phyloP scores from a whole-genome alignment of 345 rosid genomes.

The rapeseed (Brassica napus) region DNA sequence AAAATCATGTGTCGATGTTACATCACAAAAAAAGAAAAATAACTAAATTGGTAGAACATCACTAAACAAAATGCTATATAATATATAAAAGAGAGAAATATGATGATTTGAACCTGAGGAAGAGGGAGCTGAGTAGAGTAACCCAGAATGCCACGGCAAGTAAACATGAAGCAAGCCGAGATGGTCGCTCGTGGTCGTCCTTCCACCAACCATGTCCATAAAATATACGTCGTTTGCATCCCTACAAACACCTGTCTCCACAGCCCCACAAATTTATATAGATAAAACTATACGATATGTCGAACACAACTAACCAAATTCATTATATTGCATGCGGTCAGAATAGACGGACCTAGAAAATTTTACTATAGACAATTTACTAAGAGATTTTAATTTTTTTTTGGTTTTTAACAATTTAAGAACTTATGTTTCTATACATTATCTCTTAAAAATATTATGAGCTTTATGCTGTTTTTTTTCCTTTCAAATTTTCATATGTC shows the following conservation, averaged over 20 bases:
- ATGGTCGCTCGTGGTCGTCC: slow-evolving; percentile 83
- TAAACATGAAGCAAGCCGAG: slow-evolving; percentile 86
- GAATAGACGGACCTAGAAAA: neutral
- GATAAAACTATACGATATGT: slow-evolving; percentile 1
- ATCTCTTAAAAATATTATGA: too few relatives aligned
- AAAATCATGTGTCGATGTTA: neutral
- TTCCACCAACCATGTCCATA: slow-evolving; percentile 83
- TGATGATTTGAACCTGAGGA: slow-evolving; percentile 55
- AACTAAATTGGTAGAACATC: neutral
- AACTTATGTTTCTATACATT: neutral
- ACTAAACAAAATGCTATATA: neutral
- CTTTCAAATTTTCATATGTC: too few relatives aligned
- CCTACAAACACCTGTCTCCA: slow-evolving; percentile 71
- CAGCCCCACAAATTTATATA: neutral
- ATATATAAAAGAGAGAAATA: neutral
- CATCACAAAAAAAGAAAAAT: slow-evolving; percentile 9
- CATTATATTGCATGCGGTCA: slow-evolving; percentile 19
- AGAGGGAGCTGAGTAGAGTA: slow-evolving; percentile 92
- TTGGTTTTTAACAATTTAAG: neutral
- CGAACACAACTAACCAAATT: slow-evolving; percentile 1
- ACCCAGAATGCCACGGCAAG: slow-evolving; percentile 94
- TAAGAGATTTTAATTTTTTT: too few relatives aligned
- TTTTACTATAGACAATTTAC: neutral
- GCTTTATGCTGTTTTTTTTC: too few relatives aligned
- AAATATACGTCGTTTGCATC: slow-evolving; percentile 75